Evolutionary conservation across 345 rosid species (phyloP), one percentile per base, ranked within the genome.

Genomic region (Lumnitzera littorea): DNA sequence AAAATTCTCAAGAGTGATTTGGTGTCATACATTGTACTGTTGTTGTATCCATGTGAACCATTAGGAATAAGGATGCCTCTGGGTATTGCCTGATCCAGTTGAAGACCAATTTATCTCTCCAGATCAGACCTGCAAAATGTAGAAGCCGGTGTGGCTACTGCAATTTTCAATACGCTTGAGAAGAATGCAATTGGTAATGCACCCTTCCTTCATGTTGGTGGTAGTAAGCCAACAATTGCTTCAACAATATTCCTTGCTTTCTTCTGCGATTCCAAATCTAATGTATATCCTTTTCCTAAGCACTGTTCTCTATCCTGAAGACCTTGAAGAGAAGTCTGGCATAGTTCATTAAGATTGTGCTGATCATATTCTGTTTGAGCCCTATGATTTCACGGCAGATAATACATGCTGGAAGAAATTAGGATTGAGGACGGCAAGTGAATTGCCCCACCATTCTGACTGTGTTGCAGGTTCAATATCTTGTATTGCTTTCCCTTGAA

Each of bases 361-460:
- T 76, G 78, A 89, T 83, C 84, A 83, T 80, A 60, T 87, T 91
- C 76, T 87, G 96, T 70, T 81, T 81, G 53, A 89, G 61, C 62
- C 96, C 96, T 84, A 87, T 2, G 89, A 84, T 61, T 82, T 89
- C 2, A 87, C 88, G 2, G 89, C 88, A 48, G 84, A 72, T 46
- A 87, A 56, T 57, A 89, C 96, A 46, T 89, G 73, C 51, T 87
- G 89, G 73, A 89, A 87, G 66, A 83, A 78, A 64, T 83, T 86
- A 24, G 83, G 95, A 63, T 70, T 84, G 17, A 89, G 73, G 58
- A 80, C 63, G 48, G 91, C 62, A 15, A 89, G 66, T 13, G 89
- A 80, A 67, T 83, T 84, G n/a, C 91, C 96, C 96, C 96, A 89
- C 95, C 95, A 89, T 48, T 86, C 83, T n/a, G 31, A 66, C 4